These are phyloP conservation scores for Podospora tetraspora DNA, from an alignment of 495 filamentous ascomycete genomes.

Conservation along the genomic window DNA sequence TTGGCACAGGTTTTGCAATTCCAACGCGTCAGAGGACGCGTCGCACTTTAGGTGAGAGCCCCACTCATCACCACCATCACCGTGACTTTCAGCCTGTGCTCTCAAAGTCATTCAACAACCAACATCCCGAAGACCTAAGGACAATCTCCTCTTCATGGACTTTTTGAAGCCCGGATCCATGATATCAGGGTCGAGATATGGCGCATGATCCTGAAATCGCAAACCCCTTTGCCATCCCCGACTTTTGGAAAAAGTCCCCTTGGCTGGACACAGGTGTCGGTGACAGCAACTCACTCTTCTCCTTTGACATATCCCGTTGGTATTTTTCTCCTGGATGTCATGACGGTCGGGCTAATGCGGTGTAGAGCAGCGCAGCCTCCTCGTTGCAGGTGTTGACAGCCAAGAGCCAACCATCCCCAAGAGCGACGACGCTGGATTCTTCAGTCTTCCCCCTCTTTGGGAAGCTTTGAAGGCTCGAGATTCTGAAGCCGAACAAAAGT, in stretches of 20 bases:
- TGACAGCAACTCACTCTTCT: constrained; percentile 26
- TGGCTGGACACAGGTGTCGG: constrained; percentile 27
- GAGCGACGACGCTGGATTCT: constrained; percentile 32
- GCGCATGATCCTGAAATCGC: constrained; percentile 43
- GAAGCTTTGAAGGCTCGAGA: constrained; percentile 31
- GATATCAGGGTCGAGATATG: constrained; percentile 29
- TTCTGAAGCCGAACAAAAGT: constrained; percentile 8
- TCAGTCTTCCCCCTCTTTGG: constrained; percentile 35
- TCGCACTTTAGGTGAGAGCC: neutral
- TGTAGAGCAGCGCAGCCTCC: neutral
- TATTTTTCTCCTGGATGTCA: neutral
- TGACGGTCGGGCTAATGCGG: neutral
- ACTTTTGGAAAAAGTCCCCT: constrained; percentile 52
- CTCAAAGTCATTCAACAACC: neutral
- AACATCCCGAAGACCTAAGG: too few relatives aligned
- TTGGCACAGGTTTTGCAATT: neutral
- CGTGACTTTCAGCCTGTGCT: neutral
- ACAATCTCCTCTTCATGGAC: neutral
- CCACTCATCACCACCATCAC: neutral
- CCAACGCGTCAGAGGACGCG: neutral
- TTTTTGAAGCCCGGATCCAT: neutral
- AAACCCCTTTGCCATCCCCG: constrained; percentile 67
- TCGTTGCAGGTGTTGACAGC: neutral
- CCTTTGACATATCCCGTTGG: constrained; percentile 22
- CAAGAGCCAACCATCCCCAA: neutral